These are phyloP conservation scores for Talaromyces adpressus DNA, from an alignment of 495 filamentous ascomycete genomes.

Conservation along the genomic window DNA sequence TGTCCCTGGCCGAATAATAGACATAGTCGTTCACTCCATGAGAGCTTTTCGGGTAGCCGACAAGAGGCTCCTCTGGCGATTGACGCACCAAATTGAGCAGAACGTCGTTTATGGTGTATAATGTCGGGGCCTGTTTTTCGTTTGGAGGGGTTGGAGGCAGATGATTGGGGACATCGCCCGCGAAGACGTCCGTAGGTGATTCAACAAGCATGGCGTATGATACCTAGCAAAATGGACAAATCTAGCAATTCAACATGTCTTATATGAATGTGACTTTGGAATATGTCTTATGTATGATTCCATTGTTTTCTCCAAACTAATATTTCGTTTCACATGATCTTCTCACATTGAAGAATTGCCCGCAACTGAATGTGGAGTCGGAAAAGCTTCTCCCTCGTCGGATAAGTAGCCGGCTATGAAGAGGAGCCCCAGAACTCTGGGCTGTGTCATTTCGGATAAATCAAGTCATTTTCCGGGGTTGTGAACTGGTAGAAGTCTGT, in stretches of 20 bases:
- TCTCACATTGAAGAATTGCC: neutral
- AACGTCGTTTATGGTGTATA: neutral
- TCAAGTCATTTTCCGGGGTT: neutral
- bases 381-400: neutral
- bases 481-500: neutral
- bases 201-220: neutral
- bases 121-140: neutral
- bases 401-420: neutral
- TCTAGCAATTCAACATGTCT: neutral
- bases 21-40: constrained; percentile 26
- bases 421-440: neutral
- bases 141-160: neutral
- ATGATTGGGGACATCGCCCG: neutral
- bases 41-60: constrained; percentile 26
- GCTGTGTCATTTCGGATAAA: neutral
- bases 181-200: neutral
- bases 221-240: neutral
- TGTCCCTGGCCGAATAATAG: constrained; percentile 28
- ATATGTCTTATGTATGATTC: neutral
- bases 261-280: neutral
- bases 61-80: constrained; percentile 16
- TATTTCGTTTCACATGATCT: neutral
- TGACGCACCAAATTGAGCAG: neutral
- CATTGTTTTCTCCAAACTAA: too few species aligned
- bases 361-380: neutral